Percentiles rank a stretch among this genome's conserved stretches.
Evolutionary conservation across 495 filamentous ascomycete genomes (phyloP).

Genomic region (Neurospora tetraspora): DNA sequence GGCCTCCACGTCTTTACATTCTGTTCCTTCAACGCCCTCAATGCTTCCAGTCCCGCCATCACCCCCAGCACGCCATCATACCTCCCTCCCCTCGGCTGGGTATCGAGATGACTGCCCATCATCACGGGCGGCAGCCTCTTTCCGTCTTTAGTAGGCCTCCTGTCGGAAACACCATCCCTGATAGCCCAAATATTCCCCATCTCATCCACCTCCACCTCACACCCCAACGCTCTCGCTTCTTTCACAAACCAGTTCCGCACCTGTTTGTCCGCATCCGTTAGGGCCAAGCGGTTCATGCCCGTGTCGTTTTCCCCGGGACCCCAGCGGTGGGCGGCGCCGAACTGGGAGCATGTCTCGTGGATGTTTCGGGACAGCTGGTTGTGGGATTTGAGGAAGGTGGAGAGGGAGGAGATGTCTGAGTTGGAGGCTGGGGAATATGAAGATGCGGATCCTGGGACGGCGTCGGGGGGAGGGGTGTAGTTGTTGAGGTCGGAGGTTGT

Average conservation of each 20-base stretch:
- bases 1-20: constrained; percentile 59
- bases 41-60: constrained; percentile 58
- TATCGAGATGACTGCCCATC: constrained; percentile 67
- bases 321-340: constrained; percentile 9
- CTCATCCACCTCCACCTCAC: constrained; percentile 35
- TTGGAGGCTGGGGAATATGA: background rate
- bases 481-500: background rate
- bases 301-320: constrained; percentile 29
- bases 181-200: constrained; percentile 69
- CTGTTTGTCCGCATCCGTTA: constrained; percentile 60
- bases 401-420: background rate
- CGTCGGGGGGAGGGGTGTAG: background rate
- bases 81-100: constrained; percentile 65
- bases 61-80: constrained; percentile 74
- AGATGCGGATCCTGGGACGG: background rate
- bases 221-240: constrained; percentile 53
- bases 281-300: constrained; percentile 43
- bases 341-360: constrained; percentile 54
- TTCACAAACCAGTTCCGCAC: constrained; percentile 69
- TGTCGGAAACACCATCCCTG: constrained; percentile 36
- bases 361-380: constrained; percentile 50
- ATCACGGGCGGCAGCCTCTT: constrained; percentile 41
- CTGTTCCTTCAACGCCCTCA: constrained; percentile 59
- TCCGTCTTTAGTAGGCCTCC: background rate
- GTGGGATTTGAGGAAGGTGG: constrained; percentile 39